These are phyloP conservation scores for Urtica urens DNA, from an alignment of 306 rosid species.

Conservation along the genomic window DNA sequence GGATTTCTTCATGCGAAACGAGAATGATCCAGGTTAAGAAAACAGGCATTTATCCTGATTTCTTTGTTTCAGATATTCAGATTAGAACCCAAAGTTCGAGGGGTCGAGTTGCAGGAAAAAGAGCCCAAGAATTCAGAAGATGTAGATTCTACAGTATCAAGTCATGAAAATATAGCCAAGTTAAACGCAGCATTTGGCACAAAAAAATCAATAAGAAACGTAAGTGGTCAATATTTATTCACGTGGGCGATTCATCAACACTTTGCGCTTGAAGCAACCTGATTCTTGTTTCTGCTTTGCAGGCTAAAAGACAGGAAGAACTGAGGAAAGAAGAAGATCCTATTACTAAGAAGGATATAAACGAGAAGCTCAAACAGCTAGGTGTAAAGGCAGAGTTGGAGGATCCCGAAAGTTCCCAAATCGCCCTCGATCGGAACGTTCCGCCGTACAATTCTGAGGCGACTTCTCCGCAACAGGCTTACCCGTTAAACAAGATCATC, in stretches of 20 bases:
- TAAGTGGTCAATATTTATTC: slow-evolving; percentile 7
- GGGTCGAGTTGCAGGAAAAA: slow-evolving; percentile 18
- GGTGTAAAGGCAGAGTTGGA: slow-evolving; percentile 37
- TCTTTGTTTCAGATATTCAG: slow-evolving; percentile 52
- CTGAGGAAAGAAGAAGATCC: slow-evolving; percentile 39
- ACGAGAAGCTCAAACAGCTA: slow-evolving; percentile 41
- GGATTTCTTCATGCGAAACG: no score
- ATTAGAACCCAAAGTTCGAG: slow-evolving; percentile 64
- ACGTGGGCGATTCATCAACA: background rate
- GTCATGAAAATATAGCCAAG: slow-evolving; percentile 13
- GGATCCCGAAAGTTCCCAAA: slow-evolving; percentile 41
- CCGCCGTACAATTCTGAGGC: slow-evolving; percentile 69
- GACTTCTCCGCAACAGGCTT: slow-evolving; percentile 59
- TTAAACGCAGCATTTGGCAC: slow-evolving; percentile 43
- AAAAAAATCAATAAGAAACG: slow-evolving; percentile 40
- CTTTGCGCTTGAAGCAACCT: slow-evolving; percentile 12
- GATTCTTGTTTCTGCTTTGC: slow-evolving; percentile 18
- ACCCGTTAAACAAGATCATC: slow-evolving; percentile 65
- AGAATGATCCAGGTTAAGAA: no score
- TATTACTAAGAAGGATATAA: slow-evolving; percentile 37
- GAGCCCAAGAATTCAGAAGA: slow-evolving; percentile 24
- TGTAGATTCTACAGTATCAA: slow-evolving; percentile 31
- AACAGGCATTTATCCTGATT: no score
- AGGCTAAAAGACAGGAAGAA: slow-evolving; percentile 35
- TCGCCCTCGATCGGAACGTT: slow-evolving; percentile 39